Percentiles rank a stretch among this genome's conserved stretches.
Evolutionary conservation across 1,284 basidiomycete species (phyloP).

Genomic region (Ceratobasidium sp.): DNA sequence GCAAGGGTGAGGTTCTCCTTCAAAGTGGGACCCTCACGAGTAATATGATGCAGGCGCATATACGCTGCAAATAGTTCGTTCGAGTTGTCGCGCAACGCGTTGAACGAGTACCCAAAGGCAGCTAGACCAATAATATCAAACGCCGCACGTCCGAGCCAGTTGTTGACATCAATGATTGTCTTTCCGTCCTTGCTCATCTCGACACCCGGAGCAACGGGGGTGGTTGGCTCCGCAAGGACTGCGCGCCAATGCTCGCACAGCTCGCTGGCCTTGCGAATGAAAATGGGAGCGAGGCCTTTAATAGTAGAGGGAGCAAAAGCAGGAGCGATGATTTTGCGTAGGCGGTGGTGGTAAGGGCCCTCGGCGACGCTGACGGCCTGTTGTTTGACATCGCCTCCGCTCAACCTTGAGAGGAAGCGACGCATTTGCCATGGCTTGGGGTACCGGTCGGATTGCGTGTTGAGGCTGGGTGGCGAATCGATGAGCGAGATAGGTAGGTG

Average conservation of each 20-base stretch:
- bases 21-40: slow-evolving; percentile 63
- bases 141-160: slow-evolving; percentile 70
- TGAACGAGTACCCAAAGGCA: slow-evolving; percentile 54
- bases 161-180: slow-evolving; percentile 64
- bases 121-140: slow-evolving; percentile 78
- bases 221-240: not conserved
- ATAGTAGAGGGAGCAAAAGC: slow-evolving; percentile 69
- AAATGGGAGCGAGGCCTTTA: slow-evolving; percentile 67
- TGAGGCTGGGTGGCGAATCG: slow-evolving; percentile 16
- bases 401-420: slow-evolving; percentile 39
- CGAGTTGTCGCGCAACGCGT: slow-evolving; percentile 58
- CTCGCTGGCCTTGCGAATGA: slow-evolving; percentile 69
- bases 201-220: slow-evolving; percentile 40
- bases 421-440: slow-evolving; percentile 43
- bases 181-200: slow-evolving; percentile 30
- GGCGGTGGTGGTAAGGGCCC: slow-evolving; percentile 39
- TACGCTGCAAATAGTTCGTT: slow-evolving; percentile 59
- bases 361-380: slow-evolving; percentile 41
- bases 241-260: slow-evolving; percentile 54
- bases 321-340: slow-evolving; percentile 51
- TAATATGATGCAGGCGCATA: slow-evolving; percentile 60
- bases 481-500: slow-evolving; percentile 4
- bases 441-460: slow-evolving; percentile 38
- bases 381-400: slow-evolving; percentile 30
- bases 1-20: slow-evolving; percentile 63